phyloP scores from a whole-genome alignment of 345 rosid species.

The Eucalyptus marginata region DNA sequence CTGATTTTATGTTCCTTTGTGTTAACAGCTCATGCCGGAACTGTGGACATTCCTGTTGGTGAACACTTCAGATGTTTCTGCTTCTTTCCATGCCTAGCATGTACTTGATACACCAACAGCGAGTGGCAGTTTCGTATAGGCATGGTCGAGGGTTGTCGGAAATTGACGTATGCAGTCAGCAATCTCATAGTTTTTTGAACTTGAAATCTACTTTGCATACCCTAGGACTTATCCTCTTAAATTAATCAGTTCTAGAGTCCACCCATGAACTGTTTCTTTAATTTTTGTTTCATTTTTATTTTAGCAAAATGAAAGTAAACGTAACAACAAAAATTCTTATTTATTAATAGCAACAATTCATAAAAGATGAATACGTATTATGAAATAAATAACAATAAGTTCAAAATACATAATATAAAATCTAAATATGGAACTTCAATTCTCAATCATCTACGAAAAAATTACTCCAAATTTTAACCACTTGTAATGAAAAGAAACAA shows the following conservation, averaged over 20 bases:
- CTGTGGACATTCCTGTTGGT: not conserved
- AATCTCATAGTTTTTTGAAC: not conserved
- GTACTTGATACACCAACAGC: not conserved
- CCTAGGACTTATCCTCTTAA: accelerated
- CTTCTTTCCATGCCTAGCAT: not conserved
- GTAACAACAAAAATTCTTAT: no score
- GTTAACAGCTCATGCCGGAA: not conserved
- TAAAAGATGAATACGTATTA: no score
- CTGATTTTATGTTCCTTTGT: not conserved
- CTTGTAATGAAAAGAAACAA: not conserved
- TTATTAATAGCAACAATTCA: no score
- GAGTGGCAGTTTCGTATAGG: not conserved
- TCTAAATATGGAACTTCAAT: no score
- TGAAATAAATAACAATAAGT: no score
- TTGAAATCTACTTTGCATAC: not conserved
- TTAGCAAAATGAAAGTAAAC: no score
- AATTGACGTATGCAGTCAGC: not conserved
- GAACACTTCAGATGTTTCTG: not conserved
- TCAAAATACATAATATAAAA: no score
- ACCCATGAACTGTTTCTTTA: not conserved
- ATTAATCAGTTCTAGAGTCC: not conserved
- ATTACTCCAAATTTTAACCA: no score
- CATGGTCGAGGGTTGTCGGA: not conserved
- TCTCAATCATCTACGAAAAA: not conserved
- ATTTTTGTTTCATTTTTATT: not conserved